These are phyloP conservation scores for Spongispora temasekensis DNA, from an alignment of 1,284 basidiomycete species.

Conservation along the genomic window DNA sequence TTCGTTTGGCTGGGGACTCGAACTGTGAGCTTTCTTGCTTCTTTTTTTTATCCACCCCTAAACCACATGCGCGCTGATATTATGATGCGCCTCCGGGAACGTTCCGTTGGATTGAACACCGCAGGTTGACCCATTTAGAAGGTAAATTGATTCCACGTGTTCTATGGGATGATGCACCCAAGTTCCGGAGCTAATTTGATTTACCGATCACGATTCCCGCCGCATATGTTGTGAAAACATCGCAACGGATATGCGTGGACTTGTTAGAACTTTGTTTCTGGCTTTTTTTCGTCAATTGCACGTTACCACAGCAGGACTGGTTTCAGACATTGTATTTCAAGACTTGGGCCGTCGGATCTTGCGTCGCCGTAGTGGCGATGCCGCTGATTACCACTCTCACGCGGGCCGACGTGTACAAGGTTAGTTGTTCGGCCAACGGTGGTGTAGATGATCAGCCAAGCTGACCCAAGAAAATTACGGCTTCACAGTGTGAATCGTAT, in stretches of 20 bases:
- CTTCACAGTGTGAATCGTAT: constrained; percentile 71
- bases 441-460: background rate
- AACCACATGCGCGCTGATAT: background rate
- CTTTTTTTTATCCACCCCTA: background rate
- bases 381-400: constrained; percentile 67
- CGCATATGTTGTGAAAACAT: too few species aligned
- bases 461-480: constrained; percentile 7
- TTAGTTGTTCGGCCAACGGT: constrained; percentile 31
- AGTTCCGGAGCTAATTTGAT: too few species aligned
- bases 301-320: constrained; percentile 64
- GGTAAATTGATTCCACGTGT: constrained; percentile 40
- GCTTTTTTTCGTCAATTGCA: constrained; percentile 73
- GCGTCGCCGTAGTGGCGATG: constrained; percentile 62
- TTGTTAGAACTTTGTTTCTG: constrained; percentile 85
- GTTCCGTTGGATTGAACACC: background rate
- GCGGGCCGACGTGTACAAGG: constrained; percentile 56
- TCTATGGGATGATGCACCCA: background rate
- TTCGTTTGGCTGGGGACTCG: constrained; percentile 66
- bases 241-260: too few species aligned
- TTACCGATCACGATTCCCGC: too few species aligned
- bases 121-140: constrained; percentile 76
- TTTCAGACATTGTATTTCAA: constrained; percentile 74
- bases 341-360: constrained; percentile 64
- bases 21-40: constrained; percentile 55
- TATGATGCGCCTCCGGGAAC: background rate